Evolutionary conservation across 257 asterid genomes (phyloP).

Genomic region (Solanum paucissectum): DNA sequence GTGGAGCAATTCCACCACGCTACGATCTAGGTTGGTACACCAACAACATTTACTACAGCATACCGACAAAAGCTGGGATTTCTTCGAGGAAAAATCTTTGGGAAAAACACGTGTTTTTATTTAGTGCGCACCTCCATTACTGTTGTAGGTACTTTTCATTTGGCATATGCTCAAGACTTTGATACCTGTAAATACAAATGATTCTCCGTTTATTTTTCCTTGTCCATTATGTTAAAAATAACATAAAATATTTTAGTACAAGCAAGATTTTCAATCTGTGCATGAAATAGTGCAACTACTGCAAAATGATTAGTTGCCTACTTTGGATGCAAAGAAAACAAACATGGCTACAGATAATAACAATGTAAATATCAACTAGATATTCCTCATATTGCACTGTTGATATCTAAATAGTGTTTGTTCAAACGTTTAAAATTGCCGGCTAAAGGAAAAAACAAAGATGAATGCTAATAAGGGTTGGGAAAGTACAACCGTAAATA

Average conservation of each 20-base stretch:
- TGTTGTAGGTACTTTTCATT: not conserved
- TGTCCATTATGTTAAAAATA: not conserved
- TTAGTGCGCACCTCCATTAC: not conserved
- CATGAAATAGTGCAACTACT: not conserved
- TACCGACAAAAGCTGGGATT: not conserved
- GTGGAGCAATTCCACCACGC: fast-evolving
- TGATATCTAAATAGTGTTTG: not conserved
- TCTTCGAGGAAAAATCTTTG: not conserved
- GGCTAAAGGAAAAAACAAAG: not conserved
- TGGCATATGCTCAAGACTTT: not conserved
- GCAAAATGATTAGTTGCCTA: not conserved
- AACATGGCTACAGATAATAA: not conserved
- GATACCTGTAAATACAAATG: not conserved
- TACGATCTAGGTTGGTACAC: not conserved
- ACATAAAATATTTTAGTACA: not conserved
- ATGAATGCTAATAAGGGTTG: not conserved
- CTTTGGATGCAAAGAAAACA: not conserved
- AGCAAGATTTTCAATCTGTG: not conserved
- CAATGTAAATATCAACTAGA: not conserved
- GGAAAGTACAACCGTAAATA: not conserved
- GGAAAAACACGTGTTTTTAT: not conserved
- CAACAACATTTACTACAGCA: not conserved
- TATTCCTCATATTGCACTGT: not conserved
- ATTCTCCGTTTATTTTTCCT: too few species aligned
- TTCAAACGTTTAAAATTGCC: not conserved